Evolutionary conservation across 495 filamentous ascomycete genomes (phyloP).

Genomic region (Hyaloscypha hepaticicola): DNA sequence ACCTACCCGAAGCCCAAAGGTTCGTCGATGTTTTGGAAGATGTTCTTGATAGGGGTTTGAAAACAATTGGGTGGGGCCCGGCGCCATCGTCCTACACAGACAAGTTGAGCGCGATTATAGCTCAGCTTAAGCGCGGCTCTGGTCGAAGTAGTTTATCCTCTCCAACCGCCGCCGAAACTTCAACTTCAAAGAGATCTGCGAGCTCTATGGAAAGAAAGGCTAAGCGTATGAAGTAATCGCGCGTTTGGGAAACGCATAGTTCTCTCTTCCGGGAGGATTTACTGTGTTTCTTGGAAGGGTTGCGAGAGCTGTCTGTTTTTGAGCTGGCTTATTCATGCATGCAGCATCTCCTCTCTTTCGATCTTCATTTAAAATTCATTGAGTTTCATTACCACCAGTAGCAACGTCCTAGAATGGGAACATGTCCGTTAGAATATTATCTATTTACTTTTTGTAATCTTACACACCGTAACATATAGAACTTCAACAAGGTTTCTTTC

Average conservation of each 20-base stretch:
- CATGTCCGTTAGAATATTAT: not conserved
- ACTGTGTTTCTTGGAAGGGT: not conserved
- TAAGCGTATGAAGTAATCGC: slow-evolving; percentile 26
- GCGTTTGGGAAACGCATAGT: not conserved
- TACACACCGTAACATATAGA: too few species aligned
- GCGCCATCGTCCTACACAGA: slow-evolving; percentile 24
- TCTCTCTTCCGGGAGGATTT: not conserved
- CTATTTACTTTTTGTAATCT: not conserved
- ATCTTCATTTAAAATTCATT: not conserved
- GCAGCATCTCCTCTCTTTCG: not conserved
- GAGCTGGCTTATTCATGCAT: not conserved
- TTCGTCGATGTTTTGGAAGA: slow-evolving; percentile 31
- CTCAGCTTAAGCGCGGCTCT: slow-evolving; percentile 19
- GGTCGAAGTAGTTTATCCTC: slow-evolving; percentile 8
- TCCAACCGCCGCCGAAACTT: not conserved
- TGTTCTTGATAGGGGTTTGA: slow-evolving; percentile 7
- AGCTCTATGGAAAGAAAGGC: slow-evolving; percentile 22
- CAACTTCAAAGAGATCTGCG: slow-evolving; percentile 17
- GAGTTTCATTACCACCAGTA: not conserved
- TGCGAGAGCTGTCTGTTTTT: not conserved
- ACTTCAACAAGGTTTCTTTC: too few species aligned
- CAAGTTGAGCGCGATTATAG: slow-evolving; percentile 23
- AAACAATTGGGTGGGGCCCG: slow-evolving; percentile 24
- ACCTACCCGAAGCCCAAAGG: slow-evolving; percentile 24
- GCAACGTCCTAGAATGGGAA: not conserved